Percentiles rank a stretch among this genome's conserved stretches.
phyloP scores from a whole-genome alignment of 768 basidiomycete genomes.

The Leucocoprinus birnbaumii region DNA sequence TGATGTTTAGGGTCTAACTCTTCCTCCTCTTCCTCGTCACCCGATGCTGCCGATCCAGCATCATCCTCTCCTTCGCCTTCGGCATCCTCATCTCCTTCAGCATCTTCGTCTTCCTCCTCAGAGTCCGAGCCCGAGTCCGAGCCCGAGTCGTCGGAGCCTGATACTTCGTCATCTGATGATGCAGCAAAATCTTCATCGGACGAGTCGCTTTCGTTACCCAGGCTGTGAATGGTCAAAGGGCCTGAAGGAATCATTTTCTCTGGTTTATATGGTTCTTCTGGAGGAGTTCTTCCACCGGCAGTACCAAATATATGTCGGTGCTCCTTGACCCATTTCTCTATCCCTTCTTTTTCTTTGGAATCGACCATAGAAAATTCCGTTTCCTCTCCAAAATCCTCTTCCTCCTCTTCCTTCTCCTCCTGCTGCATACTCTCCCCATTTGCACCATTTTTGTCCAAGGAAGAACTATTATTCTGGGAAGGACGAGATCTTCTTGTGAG shows the following conservation, averaged over 20 bases:
- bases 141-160: conserved; percentile 19
- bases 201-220: conserved; percentile 32
- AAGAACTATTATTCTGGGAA: conserved; percentile 17
- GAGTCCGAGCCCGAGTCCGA: conserved; percentile 19
- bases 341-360: conserved; percentile 61
- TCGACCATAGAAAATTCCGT: conserved; percentile 74
- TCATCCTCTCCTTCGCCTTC: conserved; percentile 13
- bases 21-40: conserved; percentile 31
- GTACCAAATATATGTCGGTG: conserved; percentile 58
- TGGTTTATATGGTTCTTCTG: conserved; percentile 10
- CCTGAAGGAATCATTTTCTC: conserved; percentile 17
- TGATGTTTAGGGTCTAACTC: conserved; percentile 54
- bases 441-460: conserved; percentile 23
- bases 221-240: conserved; percentile 28
- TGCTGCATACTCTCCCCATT: conserved; percentile 14
- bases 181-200: conserved; percentile 45
- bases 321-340: conserved; percentile 62
- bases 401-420: conserved; percentile 33
- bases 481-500: conserved; percentile 34
- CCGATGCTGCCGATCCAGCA: conserved; percentile 8
- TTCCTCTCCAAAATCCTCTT: conserved; percentile 49
- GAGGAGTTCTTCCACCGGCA: conserved; percentile 17
- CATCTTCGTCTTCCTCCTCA: conserved; percentile 25
- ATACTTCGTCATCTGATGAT: conserved; percentile 25
- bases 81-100: too few species aligned